These are phyloP conservation scores for Calonectria multiphialidica DNA, from an alignment of 2,329 filamentous ascomycete species.

Conservation along the genomic window DNA sequence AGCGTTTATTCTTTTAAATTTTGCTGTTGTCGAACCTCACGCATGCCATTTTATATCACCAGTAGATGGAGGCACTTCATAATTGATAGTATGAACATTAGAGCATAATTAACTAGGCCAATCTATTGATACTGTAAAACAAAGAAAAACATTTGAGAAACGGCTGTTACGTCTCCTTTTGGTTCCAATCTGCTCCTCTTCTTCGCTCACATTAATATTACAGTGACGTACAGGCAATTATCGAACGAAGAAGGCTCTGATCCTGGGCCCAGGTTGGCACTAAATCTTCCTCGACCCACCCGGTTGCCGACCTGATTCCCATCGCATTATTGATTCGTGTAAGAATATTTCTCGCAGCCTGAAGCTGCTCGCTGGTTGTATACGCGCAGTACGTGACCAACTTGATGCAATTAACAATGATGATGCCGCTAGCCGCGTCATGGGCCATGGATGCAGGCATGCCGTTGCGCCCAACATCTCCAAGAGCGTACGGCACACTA, in stretches of 20 bases:
- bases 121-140: background rate
- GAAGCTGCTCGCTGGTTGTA: conserved; percentile 37
- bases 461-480: conserved; percentile 42
- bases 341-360: conserved; percentile 38
- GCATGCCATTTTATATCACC: background rate
- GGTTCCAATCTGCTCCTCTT: background rate
- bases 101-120: background rate
- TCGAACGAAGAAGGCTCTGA: background rate
- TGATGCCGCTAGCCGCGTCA: conserved; percentile 47
- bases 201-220: background rate
- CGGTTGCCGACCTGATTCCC: conserved; percentile 45
- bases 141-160: background rate
- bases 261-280: background rate
- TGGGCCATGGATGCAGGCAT: conserved; percentile 36
- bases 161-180: background rate
- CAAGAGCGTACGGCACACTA: conserved; percentile 47
- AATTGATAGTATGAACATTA: background rate
- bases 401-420: conserved; percentile 47
- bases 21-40: too few species aligned
- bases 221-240: background rate
- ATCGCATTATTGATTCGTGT: conserved; percentile 44
- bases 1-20: too few species aligned
- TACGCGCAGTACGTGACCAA: conserved; percentile 47
- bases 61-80: background rate
- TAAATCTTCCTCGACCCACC: background rate